Conservation (phyloP, 108 stramenopile genomes). For the Nannochloropsis salina region DNA sequence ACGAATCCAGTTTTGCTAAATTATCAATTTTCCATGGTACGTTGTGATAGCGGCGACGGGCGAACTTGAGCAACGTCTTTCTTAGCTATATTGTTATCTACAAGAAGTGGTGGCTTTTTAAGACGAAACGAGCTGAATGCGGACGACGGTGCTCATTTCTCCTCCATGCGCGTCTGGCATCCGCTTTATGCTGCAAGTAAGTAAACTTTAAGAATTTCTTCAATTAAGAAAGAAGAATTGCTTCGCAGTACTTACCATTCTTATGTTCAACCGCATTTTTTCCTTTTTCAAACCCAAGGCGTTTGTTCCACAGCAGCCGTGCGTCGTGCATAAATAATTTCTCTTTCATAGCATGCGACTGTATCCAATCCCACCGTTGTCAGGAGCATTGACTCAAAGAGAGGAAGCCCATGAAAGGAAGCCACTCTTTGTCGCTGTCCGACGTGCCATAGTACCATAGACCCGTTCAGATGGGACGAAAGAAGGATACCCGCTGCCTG, state of each 20-base stretch:
- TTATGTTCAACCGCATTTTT: not conserved
- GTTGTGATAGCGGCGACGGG: too few species aligned
- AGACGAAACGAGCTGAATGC: too few species aligned
- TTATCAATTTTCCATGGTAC: too few species aligned
- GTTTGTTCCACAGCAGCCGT: not conserved
- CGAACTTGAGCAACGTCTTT: too few species aligned
- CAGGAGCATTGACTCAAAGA: not conserved
- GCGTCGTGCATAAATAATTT: not conserved
- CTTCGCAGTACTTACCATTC: not conserved
- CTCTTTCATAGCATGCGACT: not conserved
- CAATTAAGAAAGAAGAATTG: too few species aligned
- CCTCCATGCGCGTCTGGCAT: too few species aligned
- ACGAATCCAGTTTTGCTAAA: too few species aligned
- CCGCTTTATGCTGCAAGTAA: too few species aligned
- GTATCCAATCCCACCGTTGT: not conserved
- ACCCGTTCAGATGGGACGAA: constrained; percentile 3
- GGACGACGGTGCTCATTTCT: too few species aligned
- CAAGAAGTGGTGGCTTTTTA: too few species aligned
- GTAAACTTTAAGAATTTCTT: too few species aligned
- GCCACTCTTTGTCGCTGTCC: not conserved
- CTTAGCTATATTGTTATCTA: too few species aligned
- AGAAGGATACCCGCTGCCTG: not conserved
- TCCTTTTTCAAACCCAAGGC: not conserved
- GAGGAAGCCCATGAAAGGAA: not conserved
- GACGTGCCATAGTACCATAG: not conserved